Conservation (phyloP, 768 basidiomycete species). For the Russula vinacea region DNA sequence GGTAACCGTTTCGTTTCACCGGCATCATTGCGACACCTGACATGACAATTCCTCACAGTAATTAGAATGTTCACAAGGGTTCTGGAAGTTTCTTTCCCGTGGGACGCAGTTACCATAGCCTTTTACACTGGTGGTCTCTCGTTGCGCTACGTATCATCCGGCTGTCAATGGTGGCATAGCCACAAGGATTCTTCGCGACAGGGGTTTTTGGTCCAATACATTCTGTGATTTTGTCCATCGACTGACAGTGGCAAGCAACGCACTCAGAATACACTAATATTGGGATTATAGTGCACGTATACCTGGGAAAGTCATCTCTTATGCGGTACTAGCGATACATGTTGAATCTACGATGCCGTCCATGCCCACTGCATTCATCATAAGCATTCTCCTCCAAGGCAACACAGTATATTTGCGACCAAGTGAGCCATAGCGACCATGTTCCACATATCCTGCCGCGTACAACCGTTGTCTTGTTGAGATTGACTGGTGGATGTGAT, state of each 20-base stretch:
- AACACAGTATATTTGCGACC: background rate
- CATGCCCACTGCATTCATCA: background rate
- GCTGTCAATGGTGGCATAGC: background rate
- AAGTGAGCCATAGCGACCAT: background rate
- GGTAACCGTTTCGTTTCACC: background rate
- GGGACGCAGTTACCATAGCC: background rate
- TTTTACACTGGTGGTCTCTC: background rate
- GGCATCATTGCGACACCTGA: background rate
- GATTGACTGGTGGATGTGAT: background rate
- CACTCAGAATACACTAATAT: too few relatives aligned
- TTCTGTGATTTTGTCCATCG: background rate
- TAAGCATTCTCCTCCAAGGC: background rate
- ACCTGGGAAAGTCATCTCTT: background rate
- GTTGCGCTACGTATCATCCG: background rate
- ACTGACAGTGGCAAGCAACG: background rate
- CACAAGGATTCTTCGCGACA: background rate
- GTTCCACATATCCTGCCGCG: background rate
- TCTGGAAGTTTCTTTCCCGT: background rate
- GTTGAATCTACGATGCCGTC: background rate
- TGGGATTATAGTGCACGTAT: background rate
- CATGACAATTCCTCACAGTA: background rate
- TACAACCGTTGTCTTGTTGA: background rate
- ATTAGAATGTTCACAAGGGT: background rate
- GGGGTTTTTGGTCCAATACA: background rate
- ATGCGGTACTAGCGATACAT: background rate